Base-by-base conservation (phyloP, 306 rosid species). In the Cicer pinnatifidum region DNA sequence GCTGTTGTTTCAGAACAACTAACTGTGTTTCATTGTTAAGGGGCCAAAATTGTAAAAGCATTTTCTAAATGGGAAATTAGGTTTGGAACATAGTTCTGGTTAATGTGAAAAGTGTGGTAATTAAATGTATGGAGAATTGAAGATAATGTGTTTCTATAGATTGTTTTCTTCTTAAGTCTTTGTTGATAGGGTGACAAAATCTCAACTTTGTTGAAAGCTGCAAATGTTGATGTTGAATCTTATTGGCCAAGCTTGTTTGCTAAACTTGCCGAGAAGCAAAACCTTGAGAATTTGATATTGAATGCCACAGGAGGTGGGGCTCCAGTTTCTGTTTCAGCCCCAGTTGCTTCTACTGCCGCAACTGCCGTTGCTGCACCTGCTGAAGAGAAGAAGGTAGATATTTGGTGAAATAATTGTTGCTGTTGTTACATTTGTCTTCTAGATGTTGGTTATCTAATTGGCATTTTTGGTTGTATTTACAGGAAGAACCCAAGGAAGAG, bases 201-300 rank as follows among this genome's bases (percentile, higher is more conserved):
- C 66, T 75, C 85, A 7, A 17, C 86, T 15, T 41, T 89, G 83
- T 86, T 91, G 67, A 85, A 87, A 59, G 72, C 94, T 1, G 94
- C 97, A 33, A 80, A 83, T 0, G 70, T 91, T 68, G 19, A 63
- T 1, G 82, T 85, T 38, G 94, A 88, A 53, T 74, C 91, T 9
- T 88, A 85, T 75, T 91, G 94, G 97, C 85, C 81, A 13, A 52
- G 83, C 82, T 77, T 91, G 64, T 91, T 91, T 38, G 94, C 97
- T 17, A 91, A 89, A 72, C 89, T 91, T 23, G 87, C 87, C 0
- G 94, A 87, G 87, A 91, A 91, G 86, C 39, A 82, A 9, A 73
- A 77, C 78, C 69, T 87, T 63, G 97, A 65, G 1, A 90, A 91
- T 60, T 85, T 91, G 72, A 85, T 91, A 2, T 47, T 85, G 82